Evolutionary conservation across 1,139 yeast genomes (phyloP).

Genomic region (Pichia sp.): DNA sequence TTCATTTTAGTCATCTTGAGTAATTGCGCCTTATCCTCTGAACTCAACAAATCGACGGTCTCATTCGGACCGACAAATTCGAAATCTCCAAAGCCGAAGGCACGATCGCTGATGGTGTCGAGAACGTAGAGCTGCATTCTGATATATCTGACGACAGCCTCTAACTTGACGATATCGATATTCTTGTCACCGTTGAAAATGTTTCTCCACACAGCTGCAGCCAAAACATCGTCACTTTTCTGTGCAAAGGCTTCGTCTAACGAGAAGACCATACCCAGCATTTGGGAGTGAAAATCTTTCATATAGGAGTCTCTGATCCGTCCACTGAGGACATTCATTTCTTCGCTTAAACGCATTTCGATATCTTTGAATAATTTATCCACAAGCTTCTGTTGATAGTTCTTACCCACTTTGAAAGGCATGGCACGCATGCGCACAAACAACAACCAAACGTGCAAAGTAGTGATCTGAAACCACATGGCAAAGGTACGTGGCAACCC

Average conservation of each 20-base stretch:
- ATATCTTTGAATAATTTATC: conserved; percentile 88
- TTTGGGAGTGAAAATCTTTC: conserved; percentile 85
- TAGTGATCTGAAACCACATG: conserved; percentile 92
- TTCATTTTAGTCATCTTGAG: conserved; percentile 33
- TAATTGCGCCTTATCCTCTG: conserved; percentile 51
- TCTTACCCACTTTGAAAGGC: conserved; percentile 84
- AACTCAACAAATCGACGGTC: conserved; percentile 67
- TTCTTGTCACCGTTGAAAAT: conserved; percentile 81
- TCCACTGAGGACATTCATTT: conserved; percentile 79
- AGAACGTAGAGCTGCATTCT: conserved; percentile 86
- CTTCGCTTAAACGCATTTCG: conserved; percentile 79
- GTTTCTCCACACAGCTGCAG: conserved; percentile 89
- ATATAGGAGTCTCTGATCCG: conserved; percentile 80
- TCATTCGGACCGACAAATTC: conserved; percentile 81
- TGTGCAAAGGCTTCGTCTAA: conserved; percentile 89
- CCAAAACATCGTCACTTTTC: conserved; percentile 74
- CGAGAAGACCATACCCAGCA: conserved; percentile 83
- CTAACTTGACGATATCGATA: conserved; percentile 78
- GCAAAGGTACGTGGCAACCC: conserved; percentile 81
- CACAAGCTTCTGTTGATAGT: conserved; percentile 87
- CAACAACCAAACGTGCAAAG: conserved; percentile 88
- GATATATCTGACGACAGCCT: conserved; percentile 81
- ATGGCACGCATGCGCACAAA: conserved; percentile 93
- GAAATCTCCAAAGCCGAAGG: conserved; percentile 87
- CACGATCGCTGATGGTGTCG: conserved; percentile 81